These are phyloP conservation scores for Terfezia claveryi DNA, from an alignment of 495 filamentous ascomycete species.

Conservation along the genomic window DNA sequence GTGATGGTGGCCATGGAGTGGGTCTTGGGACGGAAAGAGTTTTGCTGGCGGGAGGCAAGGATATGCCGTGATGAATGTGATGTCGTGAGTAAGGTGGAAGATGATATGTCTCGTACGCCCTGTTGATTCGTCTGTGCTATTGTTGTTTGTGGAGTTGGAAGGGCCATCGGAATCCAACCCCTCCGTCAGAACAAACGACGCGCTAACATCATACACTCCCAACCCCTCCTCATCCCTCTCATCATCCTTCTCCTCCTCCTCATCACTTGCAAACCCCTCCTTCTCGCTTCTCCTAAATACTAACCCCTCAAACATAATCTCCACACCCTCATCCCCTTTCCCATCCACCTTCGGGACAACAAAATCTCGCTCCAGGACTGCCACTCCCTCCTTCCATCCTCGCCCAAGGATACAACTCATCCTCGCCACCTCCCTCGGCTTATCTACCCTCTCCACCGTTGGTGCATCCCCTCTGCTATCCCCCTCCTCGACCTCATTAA, in stretches of 20 bases:
- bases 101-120: background rate
- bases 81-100: background rate
- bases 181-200: background rate
- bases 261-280: background rate
- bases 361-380: background rate
- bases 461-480: background rate
- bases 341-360: background rate
- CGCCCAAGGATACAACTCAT: background rate
- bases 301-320: background rate
- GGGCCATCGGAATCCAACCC: background rate
- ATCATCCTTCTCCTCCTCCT: background rate
- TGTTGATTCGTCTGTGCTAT: background rate
- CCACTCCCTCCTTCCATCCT: background rate
- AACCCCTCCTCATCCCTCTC: background rate
- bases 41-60: background rate
- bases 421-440: background rate
- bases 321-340: background rate
- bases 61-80: background rate
- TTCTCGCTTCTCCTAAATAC: background rate
- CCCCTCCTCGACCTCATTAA: background rate
- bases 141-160: background rate
- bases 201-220: background rate
- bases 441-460: background rate
- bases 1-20: background rate
- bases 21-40: background rate